phyloP scores from a whole-genome alignment of 2,329 filamentous ascomycete species.

The Orbilia blumenaviensis region DNA sequence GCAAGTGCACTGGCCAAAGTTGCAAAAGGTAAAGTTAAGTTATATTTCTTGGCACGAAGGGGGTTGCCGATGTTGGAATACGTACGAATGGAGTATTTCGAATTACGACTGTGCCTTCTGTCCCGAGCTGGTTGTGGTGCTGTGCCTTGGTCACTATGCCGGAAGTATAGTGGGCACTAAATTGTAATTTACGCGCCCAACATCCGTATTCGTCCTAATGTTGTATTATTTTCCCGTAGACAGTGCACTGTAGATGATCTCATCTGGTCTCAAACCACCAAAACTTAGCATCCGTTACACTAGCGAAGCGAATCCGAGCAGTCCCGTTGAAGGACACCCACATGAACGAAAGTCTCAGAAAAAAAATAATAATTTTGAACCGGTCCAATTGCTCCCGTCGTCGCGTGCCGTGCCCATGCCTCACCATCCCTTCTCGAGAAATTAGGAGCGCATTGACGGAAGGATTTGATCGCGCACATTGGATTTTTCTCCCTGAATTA shows the following conservation, averaged over 20 bases:
- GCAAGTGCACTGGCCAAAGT: slow-evolving; percentile 44
- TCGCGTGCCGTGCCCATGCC: slow-evolving; percentile 37
- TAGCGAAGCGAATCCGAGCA: slow-evolving; percentile 43
- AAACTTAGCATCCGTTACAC: slow-evolving; percentile 48
- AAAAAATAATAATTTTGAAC: too few species aligned
- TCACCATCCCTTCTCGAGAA: slow-evolving; percentile 10
- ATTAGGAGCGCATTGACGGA: slow-evolving; percentile 45
- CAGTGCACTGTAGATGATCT: slow-evolving; percentile 38
- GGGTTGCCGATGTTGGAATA: slow-evolving; percentile 43
- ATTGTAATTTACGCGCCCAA: slow-evolving; percentile 35
- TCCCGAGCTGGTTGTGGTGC: neutral
- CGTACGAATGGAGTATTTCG: slow-evolving; percentile 1
- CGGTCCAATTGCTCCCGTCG: slow-evolving; percentile 31
- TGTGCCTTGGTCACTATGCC: slow-evolving; percentile 4
- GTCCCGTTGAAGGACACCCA: neutral
- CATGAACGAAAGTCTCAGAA: neutral
- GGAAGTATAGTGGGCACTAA: slow-evolving; percentile 25
- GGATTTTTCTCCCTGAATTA: slow-evolving; percentile 15
- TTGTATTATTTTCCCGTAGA: slow-evolving; percentile 40
- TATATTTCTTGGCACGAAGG: slow-evolving; percentile 38
- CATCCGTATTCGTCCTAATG: slow-evolving; percentile 40
- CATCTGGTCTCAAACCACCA: slow-evolving; percentile 37
- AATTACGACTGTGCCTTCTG: neutral
- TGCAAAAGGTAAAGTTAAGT: slow-evolving; percentile 43
- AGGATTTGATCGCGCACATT: slow-evolving; percentile 19